Conservation (phyloP, 2,329 filamentous ascomycete genomes). For the Aspergillus bombycis region DNA sequence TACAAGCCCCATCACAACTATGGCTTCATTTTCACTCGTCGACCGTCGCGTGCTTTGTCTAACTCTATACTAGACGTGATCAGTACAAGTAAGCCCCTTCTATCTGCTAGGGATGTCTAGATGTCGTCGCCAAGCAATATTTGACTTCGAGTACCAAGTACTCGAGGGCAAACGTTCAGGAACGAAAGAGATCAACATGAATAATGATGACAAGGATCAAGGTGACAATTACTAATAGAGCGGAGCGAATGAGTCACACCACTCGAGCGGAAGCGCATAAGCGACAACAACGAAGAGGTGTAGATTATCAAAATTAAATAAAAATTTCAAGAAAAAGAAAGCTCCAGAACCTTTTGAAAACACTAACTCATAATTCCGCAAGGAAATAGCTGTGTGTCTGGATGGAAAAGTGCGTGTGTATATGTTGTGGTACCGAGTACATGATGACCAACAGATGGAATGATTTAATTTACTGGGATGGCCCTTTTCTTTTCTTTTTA, state of each 20-base stretch:
- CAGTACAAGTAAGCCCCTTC: neutral
- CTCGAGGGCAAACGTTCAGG: neutral
- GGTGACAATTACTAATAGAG: neutral
- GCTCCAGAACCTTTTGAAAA: neutral
- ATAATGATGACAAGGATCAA: neutral
- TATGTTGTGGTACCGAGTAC: neutral
- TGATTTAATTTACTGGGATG: neutral
- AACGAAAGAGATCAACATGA: neutral
- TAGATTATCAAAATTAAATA: neutral
- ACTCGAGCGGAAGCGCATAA: conserved; percentile 1
- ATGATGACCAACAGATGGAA: no score
- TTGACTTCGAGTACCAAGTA: neutral
- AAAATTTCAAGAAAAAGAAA: neutral
- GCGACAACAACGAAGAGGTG: neutral
- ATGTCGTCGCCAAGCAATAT: neutral
- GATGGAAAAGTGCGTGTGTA: neutral
- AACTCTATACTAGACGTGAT: no score
- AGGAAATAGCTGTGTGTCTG: neutral
- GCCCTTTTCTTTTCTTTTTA: neutral
- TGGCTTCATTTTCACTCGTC: neutral
- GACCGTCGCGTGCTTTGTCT: neutral
- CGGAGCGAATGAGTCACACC: neutral
- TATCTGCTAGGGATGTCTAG: neutral
- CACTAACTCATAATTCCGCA: neutral
- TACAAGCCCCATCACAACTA: neutral